phyloP scores from a whole-genome alignment of 2,329 filamentous ascomycete species.

The Fusarium duplospermum region DNA sequence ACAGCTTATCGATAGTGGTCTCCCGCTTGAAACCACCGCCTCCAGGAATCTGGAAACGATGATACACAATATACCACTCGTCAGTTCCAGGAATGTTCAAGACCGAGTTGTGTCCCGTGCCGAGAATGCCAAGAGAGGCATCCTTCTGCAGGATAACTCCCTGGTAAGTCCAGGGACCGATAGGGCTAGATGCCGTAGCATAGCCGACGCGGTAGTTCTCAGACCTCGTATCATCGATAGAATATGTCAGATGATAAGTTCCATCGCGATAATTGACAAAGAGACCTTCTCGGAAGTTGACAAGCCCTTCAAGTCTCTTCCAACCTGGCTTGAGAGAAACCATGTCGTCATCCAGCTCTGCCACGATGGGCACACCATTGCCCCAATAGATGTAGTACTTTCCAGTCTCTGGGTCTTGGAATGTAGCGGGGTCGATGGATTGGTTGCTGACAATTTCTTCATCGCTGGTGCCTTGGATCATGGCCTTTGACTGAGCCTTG shows the following conservation, averaged over 20 bases:
- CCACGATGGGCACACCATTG: conserved; percentile 55
- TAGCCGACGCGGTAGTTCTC: conserved; percentile 61
- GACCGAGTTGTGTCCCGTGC: conserved; percentile 58
- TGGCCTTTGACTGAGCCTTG: conserved; percentile 62
- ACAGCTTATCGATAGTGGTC: conserved; percentile 55
- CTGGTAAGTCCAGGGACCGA: conserved; percentile 58
- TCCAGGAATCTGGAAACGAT: conserved; percentile 58
- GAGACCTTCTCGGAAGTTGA: conserved; percentile 53
- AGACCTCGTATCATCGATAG: conserved; percentile 59
- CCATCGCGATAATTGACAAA: conserved; percentile 59
- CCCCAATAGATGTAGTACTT: conserved; percentile 74
- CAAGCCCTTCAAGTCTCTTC: conserved; percentile 51
- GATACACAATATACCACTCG: conserved; percentile 63
- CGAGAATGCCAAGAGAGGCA: conserved; percentile 54
- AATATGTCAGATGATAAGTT: conserved; percentile 61
- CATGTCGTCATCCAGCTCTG: conserved; percentile 60
- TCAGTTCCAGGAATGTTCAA: conserved; percentile 60
- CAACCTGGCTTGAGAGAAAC: conserved; percentile 52
- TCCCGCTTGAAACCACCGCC: conserved; percentile 58
- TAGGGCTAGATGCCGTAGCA: conserved; percentile 52
- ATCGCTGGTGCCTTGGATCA: conserved; percentile 57
- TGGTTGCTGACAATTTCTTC: conserved; percentile 54
- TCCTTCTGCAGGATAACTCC: conserved; percentile 59
- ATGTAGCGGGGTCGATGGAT: conserved; percentile 72
- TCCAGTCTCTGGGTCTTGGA: conserved; percentile 68